Conservation (phyloP, 176 grass and related monocot species). For the maize (Zea mays) region Zm-B73-REFERENCE-NAM-5.0 NC_050103.1:5218501-5219000, state of each 20-base stretch:
- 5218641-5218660: constrained; percentile 22
- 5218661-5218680: constrained; percentile 13
- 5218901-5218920: constrained; percentile 92
- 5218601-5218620: constrained; percentile 11
- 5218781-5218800: constrained; percentile 34
- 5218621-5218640: constrained; percentile 6
- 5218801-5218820: constrained; percentile 18
- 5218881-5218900: constrained; percentile 97
- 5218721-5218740: constrained; percentile 87
- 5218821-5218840: constrained; percentile 36
- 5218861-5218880: constrained; percentile 95
- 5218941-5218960: constrained; percentile 24
- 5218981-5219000: constrained; percentile 20
- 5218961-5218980: constrained; percentile 21
- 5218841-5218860: constrained; percentile 96
- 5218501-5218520: constrained; percentile 11
- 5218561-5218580: constrained; percentile 10
- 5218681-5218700: constrained; percentile 47
- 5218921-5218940: constrained; percentile 65
- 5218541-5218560: neutral
- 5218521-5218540: too few relatives aligned
- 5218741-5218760: constrained; percentile 82
- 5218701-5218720: constrained; percentile 84
- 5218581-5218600: neutral
- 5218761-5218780: constrained; percentile 59